Evolutionary conservation across 345 rosid genomes (phyloP), one percentile per base, ranked within the genome.

Genomic region (Viola odorata): DNA sequence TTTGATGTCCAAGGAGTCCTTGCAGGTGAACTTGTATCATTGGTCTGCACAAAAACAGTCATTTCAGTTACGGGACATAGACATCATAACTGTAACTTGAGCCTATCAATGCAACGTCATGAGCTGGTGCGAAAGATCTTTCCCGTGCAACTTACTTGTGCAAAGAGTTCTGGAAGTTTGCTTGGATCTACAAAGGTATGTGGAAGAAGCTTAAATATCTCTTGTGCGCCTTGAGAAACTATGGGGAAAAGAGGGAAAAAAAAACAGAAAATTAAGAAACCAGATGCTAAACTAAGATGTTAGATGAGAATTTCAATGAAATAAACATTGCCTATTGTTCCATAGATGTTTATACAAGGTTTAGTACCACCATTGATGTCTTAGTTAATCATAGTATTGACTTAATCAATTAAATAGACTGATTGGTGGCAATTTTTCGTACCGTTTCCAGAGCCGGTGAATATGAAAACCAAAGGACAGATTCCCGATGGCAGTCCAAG

Each of bases 141-240:
- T 56, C 32, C 32, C 32, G 1, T 13, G 9, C 36, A 56, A 54
- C 75, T 71, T 67, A 87, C 98, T 69, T 70, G 77, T 17, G 50
- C 77, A 80, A 81, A 92, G 58, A 89, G 82, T 67, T 79, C 73
- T 49, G 94, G 88, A 67, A 92, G 94, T 77, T 72, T 69, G 77
- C 75, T 84, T 36, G 94, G 83, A 56, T 84, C 89, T 42, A 89
- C 85, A 77, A 87, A 85, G 56, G 82, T 80, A 68, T 89, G 96
- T 71, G 98, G 96, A 79, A 89, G 96, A 70, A 92, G 90, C 77
- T 84, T 92, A 78, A 89, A 92, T 55, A 92, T 87, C 75, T 89
- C 96, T 67, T 87, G 98, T 0, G 98, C 96, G 4, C 96, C 98
- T 17, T 69, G 76, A 60, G 96, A 87, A 68, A 84, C 98, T 92